Base-by-base conservation (phyloP, 1,139 yeast genomes). In the Magnusiomyces paraingens region DNA sequence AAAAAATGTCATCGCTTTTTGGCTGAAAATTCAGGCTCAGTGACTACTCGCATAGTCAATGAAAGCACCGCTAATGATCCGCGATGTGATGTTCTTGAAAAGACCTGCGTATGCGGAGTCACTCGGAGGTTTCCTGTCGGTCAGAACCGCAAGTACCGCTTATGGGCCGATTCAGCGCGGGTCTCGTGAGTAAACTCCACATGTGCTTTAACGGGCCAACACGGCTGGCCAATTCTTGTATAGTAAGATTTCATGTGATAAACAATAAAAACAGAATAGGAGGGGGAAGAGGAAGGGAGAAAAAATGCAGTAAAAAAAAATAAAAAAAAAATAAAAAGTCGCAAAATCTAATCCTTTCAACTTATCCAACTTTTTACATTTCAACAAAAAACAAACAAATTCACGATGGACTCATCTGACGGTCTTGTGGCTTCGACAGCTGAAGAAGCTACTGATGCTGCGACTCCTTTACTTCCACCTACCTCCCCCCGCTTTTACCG, bases 271-370 rank as follows among this genome's bases (percentile, higher is more conserved):
- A n/a, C n/a, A n/a, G n/a, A n/a, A n/a, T n/a, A n/a, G n/a, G n/a
- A n/a, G n/a, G 45, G 21, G 52, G 47, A 46, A 46, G 38, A 35
- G 52, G 41, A 21, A 35, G 47, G 26, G 38, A 2, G 43, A 14
- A 17, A n/a, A n/a, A n/a, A n/a, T n/a, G n/a, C n/a, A n/a, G n/a
- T n/a, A n/a, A n/a, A n/a, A 32, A 49, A 42, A 26, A 35, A 15
- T 22, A 10, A 21, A 51, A 42, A 17, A 38, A 17, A 38, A 6
- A 12, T 22, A 11, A 36, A 47, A 40, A 43, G 52, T 39, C 32
- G 4, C 32, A 26, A 26, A 26, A 8, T 8, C 32, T 8, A 26
- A 26, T 26, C 8, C 8, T 26, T 26, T 26, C 8, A 5, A 5
- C 4, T 26, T 26, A 26, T 26, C 32, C 32, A 26, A 26, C 32